Evolutionary conservation across 164 flowering plant species (phyloP), one percentile per base, ranked within the genome.

Genomic region (Saururus chinensis): DNA sequence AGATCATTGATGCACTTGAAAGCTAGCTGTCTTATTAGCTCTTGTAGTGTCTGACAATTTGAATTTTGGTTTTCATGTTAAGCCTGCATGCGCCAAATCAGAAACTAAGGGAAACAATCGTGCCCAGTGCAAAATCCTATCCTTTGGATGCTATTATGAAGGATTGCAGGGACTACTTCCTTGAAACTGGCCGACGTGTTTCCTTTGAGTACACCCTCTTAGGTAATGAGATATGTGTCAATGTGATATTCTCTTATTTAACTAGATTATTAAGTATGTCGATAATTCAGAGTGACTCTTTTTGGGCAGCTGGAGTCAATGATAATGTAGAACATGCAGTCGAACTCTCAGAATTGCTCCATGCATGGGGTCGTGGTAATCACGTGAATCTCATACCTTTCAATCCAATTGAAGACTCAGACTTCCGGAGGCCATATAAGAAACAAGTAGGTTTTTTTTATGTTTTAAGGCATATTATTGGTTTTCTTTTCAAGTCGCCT

Each of bases 51-150:
- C 49, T 55, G 23, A 55, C 35, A 5, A 23, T 55, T 24, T 30
- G 4, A 12, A 9, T 23, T 55, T 30, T 55, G 11, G 1, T 64
- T 40, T 49, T 67, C 51, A 19, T 65, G 66, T 66, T 70, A 45
- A 90, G 98, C 80, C 72, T 93, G 51, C 98, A 93, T 75, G 97
- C 97, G 57, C 97, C 98, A 14, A 93, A 86, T 73, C 96, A 93
- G 83, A 83, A 76, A 71, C 87, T 93, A 19, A 72, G 98, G 71
- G 97, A 93, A 75, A 73, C 64, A 40, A 89, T 93, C 69, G 95
- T 90, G 57, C 97, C 98, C 19, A 87, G 98, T 77, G 97, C 98
- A 63, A 93, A 88, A 77, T 67, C 95, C 40, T 90, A 86, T 40
- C 97, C 96, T 21, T 59, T 93, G 79, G 82, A 86, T n/a, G 98